A percentile compares a stretch with the other conserved stretches of the same genome.
phyloP scores from a whole-genome alignment of 345 rosid species.

The Conringia planisiliqua region DNA sequence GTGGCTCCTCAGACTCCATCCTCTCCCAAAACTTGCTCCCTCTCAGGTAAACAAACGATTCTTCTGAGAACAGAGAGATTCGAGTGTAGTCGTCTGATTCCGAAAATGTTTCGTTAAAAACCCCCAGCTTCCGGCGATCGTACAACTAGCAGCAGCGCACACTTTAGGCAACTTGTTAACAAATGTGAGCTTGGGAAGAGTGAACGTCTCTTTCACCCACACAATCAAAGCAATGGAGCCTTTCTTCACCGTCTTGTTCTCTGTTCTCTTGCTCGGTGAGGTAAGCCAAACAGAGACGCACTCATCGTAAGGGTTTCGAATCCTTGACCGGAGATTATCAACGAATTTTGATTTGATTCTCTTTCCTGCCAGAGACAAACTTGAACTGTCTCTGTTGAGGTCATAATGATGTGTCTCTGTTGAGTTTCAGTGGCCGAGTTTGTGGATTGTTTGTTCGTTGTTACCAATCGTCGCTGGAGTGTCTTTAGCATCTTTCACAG shows the following conservation, averaged over 20 bases:
- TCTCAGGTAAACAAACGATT: slow-evolving; percentile 49
- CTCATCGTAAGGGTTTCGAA: background rate
- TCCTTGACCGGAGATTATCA: background rate
- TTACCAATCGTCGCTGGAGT: slow-evolving; percentile 84
- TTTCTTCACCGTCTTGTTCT: slow-evolving; percentile 76
- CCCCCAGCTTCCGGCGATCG: slow-evolving; percentile 58
- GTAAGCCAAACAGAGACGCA: slow-evolving; percentile 31
- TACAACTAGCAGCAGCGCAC: slow-evolving; percentile 75
- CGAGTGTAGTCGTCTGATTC: background rate
- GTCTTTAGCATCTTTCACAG: slow-evolving; percentile 78
- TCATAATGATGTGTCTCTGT: background rate
- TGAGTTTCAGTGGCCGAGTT: slow-evolving; percentile 53
- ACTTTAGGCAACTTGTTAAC: slow-evolving; percentile 82
- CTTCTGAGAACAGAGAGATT: background rate
- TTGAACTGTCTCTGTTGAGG: background rate
- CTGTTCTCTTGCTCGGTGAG: slow-evolving; percentile 63
- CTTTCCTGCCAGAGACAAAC: background rate
- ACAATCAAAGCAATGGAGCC: slow-evolving; percentile 96
- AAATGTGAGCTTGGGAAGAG: slow-evolving; percentile 69
- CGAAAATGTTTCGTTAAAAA: background rate
- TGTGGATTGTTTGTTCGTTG: slow-evolving; percentile 59
- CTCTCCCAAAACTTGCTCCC: slow-evolving; percentile 54
- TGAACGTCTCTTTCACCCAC: slow-evolving; percentile 87
- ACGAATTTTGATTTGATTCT: background rate
- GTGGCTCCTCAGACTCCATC: slow-evolving; percentile 72